Evolutionary conservation across 805 yeast genomes (phyloP).

Genomic region (Yamadazyma endophytica): DNA sequence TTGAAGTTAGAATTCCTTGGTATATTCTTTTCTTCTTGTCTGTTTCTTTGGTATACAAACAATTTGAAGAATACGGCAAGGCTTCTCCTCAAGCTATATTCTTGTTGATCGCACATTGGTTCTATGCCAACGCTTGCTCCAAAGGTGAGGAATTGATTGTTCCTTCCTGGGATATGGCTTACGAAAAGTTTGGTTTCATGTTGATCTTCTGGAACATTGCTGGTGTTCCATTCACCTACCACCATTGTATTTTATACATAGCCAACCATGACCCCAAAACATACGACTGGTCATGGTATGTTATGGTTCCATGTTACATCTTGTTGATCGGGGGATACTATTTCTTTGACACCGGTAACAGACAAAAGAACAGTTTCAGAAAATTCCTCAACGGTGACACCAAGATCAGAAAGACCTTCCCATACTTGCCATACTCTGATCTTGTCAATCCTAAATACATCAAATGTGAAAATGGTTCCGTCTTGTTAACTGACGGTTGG

Average conservation of each 20-base stretch:
- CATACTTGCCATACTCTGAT: constrained; percentile 82
- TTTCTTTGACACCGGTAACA: constrained; percentile 92
- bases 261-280: constrained; percentile 80
- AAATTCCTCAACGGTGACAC: constrained; percentile 77
- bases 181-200: constrained; percentile 99
- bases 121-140: constrained; percentile 94
- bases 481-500: constrained; percentile 91
- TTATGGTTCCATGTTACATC: constrained; percentile 54
- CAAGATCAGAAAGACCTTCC: constrained; percentile 80
- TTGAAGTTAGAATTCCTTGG: constrained; percentile 98
- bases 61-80: constrained; percentile 75
- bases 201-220: constrained; percentile 98
- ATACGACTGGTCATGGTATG: constrained; percentile 66
- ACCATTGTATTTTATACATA: constrained; percentile 85
- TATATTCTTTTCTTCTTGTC: constrained; percentile 78
- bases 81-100: constrained; percentile 73
- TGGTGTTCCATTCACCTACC: constrained; percentile 97
- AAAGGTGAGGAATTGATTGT: constrained; percentile 97
- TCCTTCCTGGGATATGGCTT: constrained; percentile 99
- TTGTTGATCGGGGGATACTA: constrained; percentile 70
- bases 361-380: constrained; percentile 92
- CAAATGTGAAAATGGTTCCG: constrained; percentile 78
- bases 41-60: constrained; percentile 70
- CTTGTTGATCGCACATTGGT: constrained; percentile 81
- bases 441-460: constrained; percentile 82